Base-by-base conservation (phyloP, 2,329 filamentous ascomycete species). In the Orbilia javanica region DNA sequence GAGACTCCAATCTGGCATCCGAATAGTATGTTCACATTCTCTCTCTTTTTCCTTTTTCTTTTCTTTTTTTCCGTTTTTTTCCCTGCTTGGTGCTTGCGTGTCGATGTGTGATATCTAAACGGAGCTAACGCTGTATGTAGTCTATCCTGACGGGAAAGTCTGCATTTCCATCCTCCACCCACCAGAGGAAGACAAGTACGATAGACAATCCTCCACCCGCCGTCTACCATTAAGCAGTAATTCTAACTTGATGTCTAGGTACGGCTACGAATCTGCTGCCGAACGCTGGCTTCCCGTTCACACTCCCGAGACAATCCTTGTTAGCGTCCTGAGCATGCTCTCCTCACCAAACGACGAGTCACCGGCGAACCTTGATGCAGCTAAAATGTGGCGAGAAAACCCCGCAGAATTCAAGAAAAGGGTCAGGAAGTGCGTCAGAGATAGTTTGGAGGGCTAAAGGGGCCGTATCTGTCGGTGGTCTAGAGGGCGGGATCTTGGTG, bases 111-210 rank as follows among this genome's bases (percentile, higher is more conserved):
- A n/a, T 20, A 13, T n/a, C 42, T 7, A n/a, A 44, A n/a, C 25
- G 50, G 65, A 77, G 18, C 65, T 75, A 44, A 70, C 18, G 10
- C 6, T n/a, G 8, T 7, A 10, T 18, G 72, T 80, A 89, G 89
- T 99, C 83, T 98, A 97, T 86, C 86, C 89, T 6, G 90, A 89
- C 83, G 96, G 96, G 82, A 90, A 91, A 80, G 93, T 99, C 73
- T 99, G 96, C 87, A 98, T 99, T 84, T 96, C 93, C 50, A 99
- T 99, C 85, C 88, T 99, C 48, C 96, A 99, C 84, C 93, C 95
- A 11, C 95, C 96, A 3, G 94, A 93, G 85, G 94, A 97, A 83
- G 96, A 99, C 83, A 90, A 93, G 83, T 96, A 80, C 66, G 76
- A 60, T 63, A 50, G 65, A 42, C 44, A 0, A 13, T 10, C 25